phyloP scores from a whole-genome alignment of 208 protist genomes.

The Acanthamoeba culbertsoni region DNA sequence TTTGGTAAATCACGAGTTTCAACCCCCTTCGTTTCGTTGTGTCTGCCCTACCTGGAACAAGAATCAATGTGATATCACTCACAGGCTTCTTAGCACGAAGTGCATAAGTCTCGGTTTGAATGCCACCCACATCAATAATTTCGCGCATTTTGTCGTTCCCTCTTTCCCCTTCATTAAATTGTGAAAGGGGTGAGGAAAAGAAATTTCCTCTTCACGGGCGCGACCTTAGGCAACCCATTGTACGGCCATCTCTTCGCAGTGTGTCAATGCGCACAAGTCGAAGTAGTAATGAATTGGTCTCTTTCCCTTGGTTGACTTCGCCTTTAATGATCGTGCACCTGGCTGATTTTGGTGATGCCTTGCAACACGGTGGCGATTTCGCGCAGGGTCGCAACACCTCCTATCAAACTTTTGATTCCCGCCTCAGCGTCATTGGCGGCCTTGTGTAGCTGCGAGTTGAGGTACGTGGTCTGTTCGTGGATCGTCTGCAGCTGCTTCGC shows the following conservation, averaged over 20 bases:
- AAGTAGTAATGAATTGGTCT: too few relatives aligned
- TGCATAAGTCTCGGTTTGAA: neutral
- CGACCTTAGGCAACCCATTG: neutral
- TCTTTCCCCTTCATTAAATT: too few relatives aligned
- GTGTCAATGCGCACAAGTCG: too few relatives aligned
- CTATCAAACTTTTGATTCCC: neutral
- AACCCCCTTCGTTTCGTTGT: too few relatives aligned
- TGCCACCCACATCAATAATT: neutral
- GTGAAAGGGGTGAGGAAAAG: too few relatives aligned
- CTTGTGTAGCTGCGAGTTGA: slow-evolving; percentile 38
- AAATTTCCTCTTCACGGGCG: too few relatives aligned
- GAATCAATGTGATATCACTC: neutral
- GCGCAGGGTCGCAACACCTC: neutral
- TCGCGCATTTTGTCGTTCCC: too few relatives aligned
- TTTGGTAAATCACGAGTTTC: too few relatives aligned
- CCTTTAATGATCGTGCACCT: neutral
- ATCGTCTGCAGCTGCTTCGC: slow-evolving; percentile 11
- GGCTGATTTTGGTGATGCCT: slow-evolving; percentile 12
- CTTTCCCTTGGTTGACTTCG: too few relatives aligned
- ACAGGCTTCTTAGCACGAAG: neutral
- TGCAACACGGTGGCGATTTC: slow-evolving; percentile 30
- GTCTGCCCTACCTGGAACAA: neutral
- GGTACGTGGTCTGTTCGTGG: slow-evolving; percentile 18
- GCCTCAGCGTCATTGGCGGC: slow-evolving; percentile 47
- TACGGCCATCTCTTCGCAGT: neutral